Evolutionary conservation across 1,284 basidiomycete species (phyloP).

Genomic region (Ganoderma sp.): DNA sequence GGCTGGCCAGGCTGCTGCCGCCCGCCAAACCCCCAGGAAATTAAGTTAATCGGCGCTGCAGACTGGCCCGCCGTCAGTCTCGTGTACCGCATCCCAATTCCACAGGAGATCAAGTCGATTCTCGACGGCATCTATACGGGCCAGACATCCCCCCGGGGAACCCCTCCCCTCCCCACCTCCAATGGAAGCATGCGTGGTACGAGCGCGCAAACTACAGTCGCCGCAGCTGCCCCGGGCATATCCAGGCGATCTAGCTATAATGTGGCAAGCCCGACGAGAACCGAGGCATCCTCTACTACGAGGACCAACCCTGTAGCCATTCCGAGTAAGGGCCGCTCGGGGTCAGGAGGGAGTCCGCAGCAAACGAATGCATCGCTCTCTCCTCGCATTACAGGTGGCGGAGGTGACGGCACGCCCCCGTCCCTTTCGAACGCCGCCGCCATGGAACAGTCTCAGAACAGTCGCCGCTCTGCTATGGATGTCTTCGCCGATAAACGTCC

Average conservation of each 20-base stretch:
- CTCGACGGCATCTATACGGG: constrained; percentile 55
- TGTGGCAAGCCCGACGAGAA: constrained; percentile 37
- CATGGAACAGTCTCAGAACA: constrained; percentile 48
- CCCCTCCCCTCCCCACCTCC: constrained; percentile 38
- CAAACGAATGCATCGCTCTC: constrained; percentile 46
- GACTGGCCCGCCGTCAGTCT: constrained; percentile 80
- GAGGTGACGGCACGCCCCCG: constrained; percentile 42
- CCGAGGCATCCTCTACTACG: constrained; percentile 31
- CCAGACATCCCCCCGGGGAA: constrained; percentile 31
- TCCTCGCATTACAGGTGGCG: constrained; percentile 50
- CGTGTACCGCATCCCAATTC: constrained; percentile 72
- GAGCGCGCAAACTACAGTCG: constrained; percentile 33
- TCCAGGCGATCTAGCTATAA: constrained; percentile 58
- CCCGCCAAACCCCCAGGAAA: constrained; percentile 62
- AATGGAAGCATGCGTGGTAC: constrained; percentile 39
- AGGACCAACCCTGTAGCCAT: constrained; percentile 44
- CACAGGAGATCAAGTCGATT: constrained; percentile 67
- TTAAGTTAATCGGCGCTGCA: constrained; percentile 66
- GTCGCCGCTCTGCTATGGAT: constrained; percentile 54
- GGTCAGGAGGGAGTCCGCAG: constrained; percentile 57
- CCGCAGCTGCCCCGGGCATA: constrained; percentile 43
- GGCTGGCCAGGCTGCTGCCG: constrained; percentile 88
- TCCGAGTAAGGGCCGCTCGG: constrained; percentile 47
- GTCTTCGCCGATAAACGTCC: constrained; percentile 55
- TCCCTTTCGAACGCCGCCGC: constrained; percentile 46